A percentile compares a stretch with the other conserved stretches of the same genome.
Conservation (phyloP, 306 rosid species). For the Acacia melanoxylon region DNA sequence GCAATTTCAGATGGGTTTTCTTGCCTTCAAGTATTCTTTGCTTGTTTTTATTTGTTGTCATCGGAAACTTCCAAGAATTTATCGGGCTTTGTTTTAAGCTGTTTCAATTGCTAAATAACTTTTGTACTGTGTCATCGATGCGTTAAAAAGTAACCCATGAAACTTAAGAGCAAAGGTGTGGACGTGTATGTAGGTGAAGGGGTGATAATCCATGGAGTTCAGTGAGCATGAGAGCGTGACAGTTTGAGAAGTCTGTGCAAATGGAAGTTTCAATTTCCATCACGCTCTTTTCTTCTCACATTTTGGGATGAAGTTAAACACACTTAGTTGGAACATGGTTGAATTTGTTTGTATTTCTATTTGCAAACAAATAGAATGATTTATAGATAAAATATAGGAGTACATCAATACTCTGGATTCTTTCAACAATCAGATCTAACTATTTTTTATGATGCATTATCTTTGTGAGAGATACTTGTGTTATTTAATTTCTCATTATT, state of each 20-base stretch:
- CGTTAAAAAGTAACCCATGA: slow-evolving; percentile 26
- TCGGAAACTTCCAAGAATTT: neutral
- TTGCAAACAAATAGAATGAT: too few relatives aligned
- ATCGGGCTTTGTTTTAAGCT: slow-evolving; percentile 14
- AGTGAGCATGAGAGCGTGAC: slow-evolving; percentile 35
- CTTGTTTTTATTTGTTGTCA: slow-evolving; percentile 15
- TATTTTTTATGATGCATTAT: too few relatives aligned
- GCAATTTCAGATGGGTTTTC: neutral
- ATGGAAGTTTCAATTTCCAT: too few relatives aligned
- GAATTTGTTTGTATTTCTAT: too few relatives aligned
- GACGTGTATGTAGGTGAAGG: slow-evolving; percentile 19
- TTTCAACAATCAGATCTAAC: too few relatives aligned
- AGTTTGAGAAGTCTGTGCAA: slow-evolving; percentile 51
- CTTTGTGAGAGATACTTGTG: too few relatives aligned
- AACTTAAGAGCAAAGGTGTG: slow-evolving; percentile 30
- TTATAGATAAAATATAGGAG: too few relatives aligned
- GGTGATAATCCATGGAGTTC: slow-evolving; percentile 49
- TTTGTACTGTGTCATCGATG: neutral
- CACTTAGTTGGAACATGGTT: too few relatives aligned
- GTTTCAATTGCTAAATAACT: slow-evolving; percentile 11
- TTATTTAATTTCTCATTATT: too few relatives aligned
- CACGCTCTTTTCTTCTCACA: too few relatives aligned
- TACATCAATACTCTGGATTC: too few relatives aligned
- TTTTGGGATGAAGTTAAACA: too few relatives aligned
- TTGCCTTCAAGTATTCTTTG: neutral